Base-by-base conservation (phyloP, 768 basidiomycete genomes). In the Brasilioporus rufonigricans region DNA sequence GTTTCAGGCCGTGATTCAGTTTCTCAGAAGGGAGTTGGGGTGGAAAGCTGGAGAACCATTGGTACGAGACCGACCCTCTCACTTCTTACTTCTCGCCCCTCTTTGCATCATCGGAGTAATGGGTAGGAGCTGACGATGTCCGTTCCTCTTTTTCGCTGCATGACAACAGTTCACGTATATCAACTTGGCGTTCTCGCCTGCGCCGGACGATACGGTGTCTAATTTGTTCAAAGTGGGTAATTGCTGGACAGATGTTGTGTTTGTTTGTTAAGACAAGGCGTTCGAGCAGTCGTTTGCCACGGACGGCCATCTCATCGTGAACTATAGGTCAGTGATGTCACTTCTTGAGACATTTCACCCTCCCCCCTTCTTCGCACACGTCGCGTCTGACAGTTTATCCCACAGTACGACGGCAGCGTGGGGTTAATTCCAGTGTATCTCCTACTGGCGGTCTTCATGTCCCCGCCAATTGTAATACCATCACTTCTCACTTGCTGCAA, bases 1-100 rank as follows among this genome's bases (percentile, higher is more conserved):
- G 50, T 99, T 98, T 64, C 93, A 97, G 69, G 91, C 93, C 9
- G 95, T 98, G 52, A 93, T 96, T 39, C 87, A 91, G 65, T 97
- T 98, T 70, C 68, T 98, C 71, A 74, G 95, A 59, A 91, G 85
- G 65, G 93, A 98, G 68, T 72, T 98, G 36, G 86, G 86, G 2
- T 93, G 91, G 87, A 93, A 91, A 67, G 74, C 84, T 13, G 82
- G 86, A 0, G 95, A 97, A 61, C 87, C 93, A 1, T 70, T 97
- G 71, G 95, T 95, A 61, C 48, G 86, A 5, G 12, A 6, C 69
- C 3, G 4, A 21, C 26, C 5, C 14, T 26, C n/a, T 19, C 11
- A 5, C 21, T 39, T 43, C 27, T 29, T 8, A 6, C 16, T 16
- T 43, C 41, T 26, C 9, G 41, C n/a, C 24, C 14, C 24, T 26